A percentile compares a stretch with the other conserved stretches of the same genome.
Conservation (phyloP, 2,329 filamentous ascomycete species). For the Emergomyces pasteurianus region DNA sequence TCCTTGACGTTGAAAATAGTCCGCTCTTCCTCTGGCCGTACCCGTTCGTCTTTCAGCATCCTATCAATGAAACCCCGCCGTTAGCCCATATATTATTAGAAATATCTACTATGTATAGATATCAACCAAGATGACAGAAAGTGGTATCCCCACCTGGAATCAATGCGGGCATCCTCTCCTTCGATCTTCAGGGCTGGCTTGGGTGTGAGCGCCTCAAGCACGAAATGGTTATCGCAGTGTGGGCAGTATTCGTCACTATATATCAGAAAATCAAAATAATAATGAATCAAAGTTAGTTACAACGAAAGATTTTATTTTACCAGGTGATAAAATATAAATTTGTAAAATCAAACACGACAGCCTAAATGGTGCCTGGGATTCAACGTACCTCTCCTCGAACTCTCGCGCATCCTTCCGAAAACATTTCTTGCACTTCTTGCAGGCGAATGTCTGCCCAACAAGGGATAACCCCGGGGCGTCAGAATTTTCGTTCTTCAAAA, state of each 20-base stretch:
- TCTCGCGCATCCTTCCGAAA: slow-evolving; percentile 89
- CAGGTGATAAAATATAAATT: neutral
- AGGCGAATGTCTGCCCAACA: slow-evolving; percentile 55
- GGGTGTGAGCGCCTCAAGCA: slow-evolving; percentile 76
- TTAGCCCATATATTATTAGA: neutral
- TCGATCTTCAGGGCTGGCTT: slow-evolving; percentile 77
- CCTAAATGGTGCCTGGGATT: neutral
- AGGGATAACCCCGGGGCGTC: neutral
- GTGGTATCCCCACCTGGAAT: slow-evolving; percentile 46
- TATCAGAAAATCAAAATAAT: no score
- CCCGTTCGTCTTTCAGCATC: slow-evolving; percentile 86
- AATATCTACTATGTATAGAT: neutral
- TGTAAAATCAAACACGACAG: neutral
- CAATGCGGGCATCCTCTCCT: slow-evolving; percentile 76
- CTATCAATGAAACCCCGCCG: slow-evolving; percentile 23
- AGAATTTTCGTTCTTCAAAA: neutral
- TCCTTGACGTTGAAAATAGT: slow-evolving; percentile 67
- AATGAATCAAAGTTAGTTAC: neutral
- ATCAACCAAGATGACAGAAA: neutral
- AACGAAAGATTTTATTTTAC: no score
- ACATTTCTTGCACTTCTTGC: slow-evolving; percentile 98
- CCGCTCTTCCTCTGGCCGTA: slow-evolving; percentile 47
- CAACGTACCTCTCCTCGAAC: slow-evolving; percentile 64
- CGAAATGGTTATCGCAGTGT: slow-evolving; percentile 97
- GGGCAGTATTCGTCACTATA: slow-evolving; percentile 90